phyloP scores from a whole-genome alignment of 768 basidiomycete genomes.

The Auriscalpium vulgare region DNA sequence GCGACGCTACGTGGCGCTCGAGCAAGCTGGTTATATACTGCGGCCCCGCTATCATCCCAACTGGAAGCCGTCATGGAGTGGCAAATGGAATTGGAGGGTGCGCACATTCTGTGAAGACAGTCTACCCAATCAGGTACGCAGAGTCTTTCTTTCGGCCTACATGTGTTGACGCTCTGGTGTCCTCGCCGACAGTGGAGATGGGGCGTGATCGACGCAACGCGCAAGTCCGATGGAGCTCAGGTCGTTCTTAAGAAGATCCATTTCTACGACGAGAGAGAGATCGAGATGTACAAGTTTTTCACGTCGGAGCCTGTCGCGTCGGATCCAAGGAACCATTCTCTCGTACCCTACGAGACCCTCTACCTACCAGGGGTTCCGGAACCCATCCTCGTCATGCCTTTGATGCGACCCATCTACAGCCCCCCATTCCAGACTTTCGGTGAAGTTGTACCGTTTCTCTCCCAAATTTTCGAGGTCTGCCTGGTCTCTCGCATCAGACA shows the following conservation, averaged over 20 bases:
- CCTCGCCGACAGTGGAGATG: neutral
- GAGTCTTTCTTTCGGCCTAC: neutral
- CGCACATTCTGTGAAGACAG: conserved; percentile 2
- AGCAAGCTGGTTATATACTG: conserved; percentile 3
- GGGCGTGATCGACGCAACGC: conserved; percentile 13
- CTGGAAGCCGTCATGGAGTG: conserved; percentile 8
- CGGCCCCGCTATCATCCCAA: conserved; percentile 8
- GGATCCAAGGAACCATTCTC: conserved; percentile 19
- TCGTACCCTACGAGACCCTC: conserved; percentile 13
- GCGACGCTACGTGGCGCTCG: neutral
- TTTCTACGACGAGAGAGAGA: conserved; percentile 2
- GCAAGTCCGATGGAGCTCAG: conserved; percentile 8
- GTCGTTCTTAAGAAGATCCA: conserved; percentile 16
- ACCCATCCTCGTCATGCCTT: conserved; percentile 16
- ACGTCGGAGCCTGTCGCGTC: conserved; percentile 1
- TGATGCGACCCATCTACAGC: conserved; percentile 11
- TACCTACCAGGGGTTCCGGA: conserved; percentile 5
- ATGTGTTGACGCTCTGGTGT: neutral
- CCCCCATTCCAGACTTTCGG: conserved; percentile 20
- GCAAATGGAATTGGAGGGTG: neutral
- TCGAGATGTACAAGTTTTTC: conserved; percentile 3
- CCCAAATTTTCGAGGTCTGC: conserved; percentile 18
- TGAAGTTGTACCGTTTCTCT: conserved; percentile 19
- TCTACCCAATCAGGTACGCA: neutral
- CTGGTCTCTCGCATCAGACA: neutral